A percentile compares a stretch with the other conserved stretches of the same genome.
Conservation (phyloP, 2,329 filamentous ascomycete species). For the Colletotrichum falcatum region DNA sequence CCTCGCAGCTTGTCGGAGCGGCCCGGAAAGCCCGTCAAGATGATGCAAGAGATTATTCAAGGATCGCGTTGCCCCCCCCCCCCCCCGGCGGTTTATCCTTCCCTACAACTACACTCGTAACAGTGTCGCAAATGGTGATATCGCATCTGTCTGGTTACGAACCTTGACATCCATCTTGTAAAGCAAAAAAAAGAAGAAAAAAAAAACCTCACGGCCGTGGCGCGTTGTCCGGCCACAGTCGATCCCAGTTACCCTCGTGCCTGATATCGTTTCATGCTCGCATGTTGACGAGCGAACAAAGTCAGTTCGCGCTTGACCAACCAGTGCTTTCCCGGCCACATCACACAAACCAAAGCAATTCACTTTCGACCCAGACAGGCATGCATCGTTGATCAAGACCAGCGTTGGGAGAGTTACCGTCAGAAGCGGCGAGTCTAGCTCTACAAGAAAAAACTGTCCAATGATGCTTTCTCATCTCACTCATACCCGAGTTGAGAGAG, state of each 20-base stretch:
- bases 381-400: conserved; percentile 14
- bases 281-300: background rate
- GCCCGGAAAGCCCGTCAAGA: background rate
- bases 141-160: background rate
- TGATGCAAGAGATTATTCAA: background rate
- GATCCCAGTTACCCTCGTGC: background rate
- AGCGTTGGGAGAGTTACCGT: conserved; percentile 12
- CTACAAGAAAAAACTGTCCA: conserved; percentile 8
- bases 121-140: background rate
- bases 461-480: background rate
- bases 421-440: conserved; percentile 20
- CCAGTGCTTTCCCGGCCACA: background rate
- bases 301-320: too few relatives aligned
- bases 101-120: background rate
- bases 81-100: background rate
- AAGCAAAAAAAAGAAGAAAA: too few relatives aligned
- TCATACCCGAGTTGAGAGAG: background rate
- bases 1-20: background rate
- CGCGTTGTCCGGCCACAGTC: background rate
- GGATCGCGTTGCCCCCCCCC: background rate
- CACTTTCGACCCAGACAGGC: background rate
- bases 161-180: background rate
- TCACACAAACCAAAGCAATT: background rate
- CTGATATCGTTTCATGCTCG: background rate
- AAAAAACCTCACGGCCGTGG: background rate